These are phyloP conservation scores for Trichoderma guizhouense DNA, from an alignment of 2,329 filamentous ascomycete species.

Conservation along the genomic window DNA sequence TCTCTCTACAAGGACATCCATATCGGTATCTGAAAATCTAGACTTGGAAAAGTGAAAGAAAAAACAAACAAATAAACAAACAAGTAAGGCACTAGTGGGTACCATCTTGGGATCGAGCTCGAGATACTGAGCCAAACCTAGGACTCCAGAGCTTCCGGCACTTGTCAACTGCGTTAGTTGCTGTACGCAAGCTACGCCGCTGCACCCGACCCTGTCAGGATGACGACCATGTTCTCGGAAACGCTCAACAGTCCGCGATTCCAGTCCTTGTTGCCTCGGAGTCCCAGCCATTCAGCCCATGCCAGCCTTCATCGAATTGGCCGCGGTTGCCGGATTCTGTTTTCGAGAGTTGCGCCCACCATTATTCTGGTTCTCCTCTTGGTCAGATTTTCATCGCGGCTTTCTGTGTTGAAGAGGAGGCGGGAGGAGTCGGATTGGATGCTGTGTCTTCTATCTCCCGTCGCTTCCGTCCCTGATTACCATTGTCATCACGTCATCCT, in stretches of 20 bases:
- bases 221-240: neutral
- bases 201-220: conserved; percentile 8
- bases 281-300: neutral
- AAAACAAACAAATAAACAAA: neutral
- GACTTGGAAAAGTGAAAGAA: neutral
- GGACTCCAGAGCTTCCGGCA: neutral
- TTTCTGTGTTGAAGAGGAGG: neutral
- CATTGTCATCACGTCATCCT: too few relatives aligned
- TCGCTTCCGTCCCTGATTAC: too few relatives aligned
- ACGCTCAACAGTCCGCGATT: neutral
- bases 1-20: too few relatives aligned
- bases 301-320: neutral
- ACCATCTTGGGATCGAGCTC: neutral
- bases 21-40: neutral
- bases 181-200: neutral
- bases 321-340: neutral
- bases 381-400: neutral
- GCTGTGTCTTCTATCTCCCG: too few relatives aligned
- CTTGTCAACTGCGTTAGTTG: neutral
- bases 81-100: neutral
- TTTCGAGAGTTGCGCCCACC: neutral
- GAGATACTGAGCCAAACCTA: neutral
- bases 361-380: neutral
- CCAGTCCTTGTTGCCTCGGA: neutral
- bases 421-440: neutral